Percentiles rank a stretch among this genome's conserved stretches.
Evolutionary conservation across 805 yeast species (phyloP).

Genomic region (Starmerella powellii): DNA sequence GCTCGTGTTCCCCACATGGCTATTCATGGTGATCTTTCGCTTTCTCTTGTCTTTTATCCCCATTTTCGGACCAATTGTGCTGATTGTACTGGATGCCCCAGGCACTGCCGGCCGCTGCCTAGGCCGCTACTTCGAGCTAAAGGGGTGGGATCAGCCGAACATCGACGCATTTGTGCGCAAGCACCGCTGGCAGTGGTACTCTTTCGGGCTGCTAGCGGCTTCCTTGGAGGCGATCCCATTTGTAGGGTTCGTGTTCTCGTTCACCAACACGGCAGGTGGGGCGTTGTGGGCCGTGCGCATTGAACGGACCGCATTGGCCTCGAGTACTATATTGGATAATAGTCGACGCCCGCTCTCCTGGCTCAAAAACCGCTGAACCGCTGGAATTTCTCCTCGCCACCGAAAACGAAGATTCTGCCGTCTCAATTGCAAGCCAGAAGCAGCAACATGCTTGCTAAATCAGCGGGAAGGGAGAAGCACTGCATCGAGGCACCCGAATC

Average conservation of each 20-base stretch:
- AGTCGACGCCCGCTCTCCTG: neutral
- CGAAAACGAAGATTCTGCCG: too few relatives aligned
- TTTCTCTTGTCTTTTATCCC: slow-evolving; percentile 42
- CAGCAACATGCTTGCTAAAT: too few relatives aligned
- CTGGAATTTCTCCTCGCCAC: too few relatives aligned
- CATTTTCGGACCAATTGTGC: slow-evolving; percentile 44
- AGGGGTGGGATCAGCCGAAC: slow-evolving; percentile 38
- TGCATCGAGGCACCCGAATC: slow-evolving; percentile 89
- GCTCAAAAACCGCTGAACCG: too few relatives aligned
- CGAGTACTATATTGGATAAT: neutral
- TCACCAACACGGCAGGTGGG: slow-evolving; percentile 30
- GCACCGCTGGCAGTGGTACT: slow-evolving; percentile 27
- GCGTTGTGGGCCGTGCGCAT: slow-evolving; percentile 31
- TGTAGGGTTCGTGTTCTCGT: slow-evolving; percentile 29
- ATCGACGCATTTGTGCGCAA: slow-evolving; percentile 26
- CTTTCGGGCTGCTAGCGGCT: slow-evolving; percentile 31
- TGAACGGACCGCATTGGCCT: slow-evolving; percentile 15
- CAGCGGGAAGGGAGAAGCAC: slow-evolving; percentile 20
- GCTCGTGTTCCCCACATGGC: slow-evolving; percentile 34
- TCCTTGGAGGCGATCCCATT: slow-evolving; percentile 30
- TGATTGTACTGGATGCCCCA: slow-evolving; percentile 42
- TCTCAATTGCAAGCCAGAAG: too few relatives aligned
- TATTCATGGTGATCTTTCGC: slow-evolving; percentile 30
- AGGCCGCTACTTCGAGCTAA: slow-evolving; percentile 44
- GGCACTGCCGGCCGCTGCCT: slow-evolving; percentile 43